Evolutionary conservation across 163 green algal genomes (phyloP), one percentile per base, ranked within the genome.

Genomic region (Chlamydomonas reinhardtii): DNA sequence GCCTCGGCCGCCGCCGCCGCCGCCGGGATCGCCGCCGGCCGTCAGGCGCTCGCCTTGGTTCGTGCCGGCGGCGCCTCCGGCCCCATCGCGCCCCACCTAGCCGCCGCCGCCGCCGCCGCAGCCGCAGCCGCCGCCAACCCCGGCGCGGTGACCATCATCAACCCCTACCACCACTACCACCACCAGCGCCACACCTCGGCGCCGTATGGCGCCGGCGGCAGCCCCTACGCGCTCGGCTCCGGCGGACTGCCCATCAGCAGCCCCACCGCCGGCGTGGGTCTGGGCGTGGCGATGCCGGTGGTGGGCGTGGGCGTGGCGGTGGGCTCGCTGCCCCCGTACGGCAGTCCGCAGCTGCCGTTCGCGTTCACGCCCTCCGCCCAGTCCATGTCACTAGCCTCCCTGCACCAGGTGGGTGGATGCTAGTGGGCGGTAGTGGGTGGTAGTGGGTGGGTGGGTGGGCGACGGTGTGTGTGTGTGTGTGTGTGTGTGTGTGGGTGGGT

Each of bases 331-430:
- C 56, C 64, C 22, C 70, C 70, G 22, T 73, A 91, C 74, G 90
- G 91, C 91, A 96, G 92, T 73, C 95, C 95, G 0, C 93, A 97
- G 85, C 92, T 98, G 56, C 95, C 95, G 0, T 98, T 98, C 91
- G 95, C 95, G 17, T 95, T 97, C 89, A 97, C 95, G 1, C 95
- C 95, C 39, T 94, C 95, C 1, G 91, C 74, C 37, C 52, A 66
- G 56, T 74, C 69, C 27, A 54, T 74, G 73, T 71, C 74, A 24
- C 54, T 86, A 29, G 83, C 81, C 24, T 79, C 59, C 48, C 35
- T 75, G 54, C 65, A 82, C 39, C 52, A 75, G 59, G 88, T 82
- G 59, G 65, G 84, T 0, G n/a, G n/a, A n/a, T n/a, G n/a, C n/a
- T n/a, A n/a, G n/a, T n/a, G n/a, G n/a, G n/a, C n/a, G n/a, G n/a